Conservation (phyloP, 441 rosid species). For the Populus hybrid region DNA sequence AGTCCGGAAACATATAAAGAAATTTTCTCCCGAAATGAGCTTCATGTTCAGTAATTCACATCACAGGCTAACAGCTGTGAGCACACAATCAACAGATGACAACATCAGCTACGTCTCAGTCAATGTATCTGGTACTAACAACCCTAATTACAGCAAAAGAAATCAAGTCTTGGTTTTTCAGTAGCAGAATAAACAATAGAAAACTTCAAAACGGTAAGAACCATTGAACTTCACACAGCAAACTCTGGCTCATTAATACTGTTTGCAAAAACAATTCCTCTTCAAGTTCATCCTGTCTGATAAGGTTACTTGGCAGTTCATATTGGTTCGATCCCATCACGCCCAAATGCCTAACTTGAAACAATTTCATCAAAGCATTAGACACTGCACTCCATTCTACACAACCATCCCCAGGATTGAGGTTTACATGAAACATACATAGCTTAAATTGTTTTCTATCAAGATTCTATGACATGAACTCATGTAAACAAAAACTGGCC, state of each 20-base stretch:
- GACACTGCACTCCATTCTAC: not conserved
- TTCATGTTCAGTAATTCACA: not conserved
- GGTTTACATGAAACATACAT: not conserved
- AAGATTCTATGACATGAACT: not conserved
- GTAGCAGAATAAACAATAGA: not conserved
- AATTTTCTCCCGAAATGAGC: not conserved
- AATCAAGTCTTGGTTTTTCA: not conserved
- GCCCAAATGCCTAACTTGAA: not conserved
- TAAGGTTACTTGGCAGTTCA: not conserved
- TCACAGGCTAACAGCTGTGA: not conserved
- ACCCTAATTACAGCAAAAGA: not conserved
- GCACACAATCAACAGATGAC: not conserved
- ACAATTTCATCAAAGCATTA: not conserved
- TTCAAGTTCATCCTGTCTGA: not conserved
- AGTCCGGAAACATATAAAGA: not conserved
- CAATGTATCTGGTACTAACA: not conserved
- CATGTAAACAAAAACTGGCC: not conserved
- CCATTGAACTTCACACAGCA: not conserved
- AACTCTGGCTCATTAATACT: not conserved
- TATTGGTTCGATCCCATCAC: not conserved
- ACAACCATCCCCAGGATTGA: not conserved
- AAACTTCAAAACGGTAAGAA: not conserved
- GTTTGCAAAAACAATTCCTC: not conserved
- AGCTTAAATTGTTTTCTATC: not conserved
- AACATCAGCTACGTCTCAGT: not conserved